Base-by-base conservation (phyloP, 2,329 filamentous ascomycete genomes). In the Aspergillus fischeri region DNA sequence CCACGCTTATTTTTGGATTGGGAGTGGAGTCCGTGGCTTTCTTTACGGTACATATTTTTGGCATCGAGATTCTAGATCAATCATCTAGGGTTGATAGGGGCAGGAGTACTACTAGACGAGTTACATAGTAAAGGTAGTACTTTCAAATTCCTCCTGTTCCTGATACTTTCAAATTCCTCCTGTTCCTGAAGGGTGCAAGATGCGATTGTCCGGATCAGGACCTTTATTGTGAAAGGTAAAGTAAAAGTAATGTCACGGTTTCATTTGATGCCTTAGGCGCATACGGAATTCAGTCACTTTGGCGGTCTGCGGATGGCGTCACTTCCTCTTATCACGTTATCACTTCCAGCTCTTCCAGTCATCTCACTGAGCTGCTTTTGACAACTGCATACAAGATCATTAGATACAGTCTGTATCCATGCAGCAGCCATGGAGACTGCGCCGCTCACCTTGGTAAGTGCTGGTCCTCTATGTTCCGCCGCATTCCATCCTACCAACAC, bases 361-460 rank as follows among this genome's bases (percentile, higher is more conserved):
- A 41, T 59, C 21, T 24, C 49, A 51, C 55, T 51, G 42, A 51
- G 51, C 35, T 14, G 10, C 24, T 47, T 14, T 24, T 24, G 14
- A 27, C 5, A 45, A 14, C 25, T 24, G 4, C 24, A 11, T 20
- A 45, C 44, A 38, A 38, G 9, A 50, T 47, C 27, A 17, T 29
- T 29, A 25, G 24, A 20, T 48, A 24, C 28, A 38, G 17, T n/a
- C 14, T 10, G 38, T 8, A 14, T 27, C 38, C 5, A 25, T 17
- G 24, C 42, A 11, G 41, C 51, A 59, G 61, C 44, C 54, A 91
- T 92, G 89, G 89, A 92, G 70, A 80, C 83, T 29, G 84, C 89
- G 56, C 83, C 87, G 47, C 75, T 92, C 63, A 87, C 83, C 67
- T 80, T 88, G 77, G 86, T 87, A 61, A 49, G 61, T 53, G 27